Base-by-base conservation (phyloP, 345 rosid genomes). In the Acer campestre region DNA sequence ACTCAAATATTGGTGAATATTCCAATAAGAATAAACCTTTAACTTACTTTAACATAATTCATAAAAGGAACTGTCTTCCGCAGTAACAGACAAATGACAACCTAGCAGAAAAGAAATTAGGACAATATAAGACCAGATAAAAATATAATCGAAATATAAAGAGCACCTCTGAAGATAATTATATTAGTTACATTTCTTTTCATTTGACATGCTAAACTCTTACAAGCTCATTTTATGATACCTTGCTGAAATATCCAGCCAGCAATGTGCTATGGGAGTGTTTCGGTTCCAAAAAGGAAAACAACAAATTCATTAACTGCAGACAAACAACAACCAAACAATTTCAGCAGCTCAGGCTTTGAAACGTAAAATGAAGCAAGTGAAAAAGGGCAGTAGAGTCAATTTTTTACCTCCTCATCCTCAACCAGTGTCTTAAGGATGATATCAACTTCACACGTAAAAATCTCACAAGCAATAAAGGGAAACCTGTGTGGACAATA, bases 181-280 rank as follows among this genome's bases (percentile, higher is more conserved):
- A 61, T 25, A 67, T 61, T 22, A 66, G 25, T 61, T 75, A 61
- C 67, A 29, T 12, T 74, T 70, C 56, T 75, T 75, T 14, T 42
- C 46, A 59, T 72, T 73, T 74, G 63, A 55, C 61, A 74, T 62
- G 18, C 49, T 31, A 23, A 55, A 71, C 40, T 29, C 46, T 48
- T 13, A 22, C 53, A 76, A 71, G 67, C 70, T 82, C 63, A 78
- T 49, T 40, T 78, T 62, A 22, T 29, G 38, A 81, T 85, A 95
- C 98, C 98, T 95, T 95, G 86, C 98, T 91, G 77, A 95, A 95
- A 84, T 95, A 95, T 40, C 98, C 98, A 46, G 97, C 97, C 77
- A 93, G 86, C 74, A 85, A 76, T 51, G 94, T 82, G 77, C 88
- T 86, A 81, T 90, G 94, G 40, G 88, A 73, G 78, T 89, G 86